Conservation (phyloP, 108 stramenopile species). For the Pseudonitzschia delicatissima region DNA sequence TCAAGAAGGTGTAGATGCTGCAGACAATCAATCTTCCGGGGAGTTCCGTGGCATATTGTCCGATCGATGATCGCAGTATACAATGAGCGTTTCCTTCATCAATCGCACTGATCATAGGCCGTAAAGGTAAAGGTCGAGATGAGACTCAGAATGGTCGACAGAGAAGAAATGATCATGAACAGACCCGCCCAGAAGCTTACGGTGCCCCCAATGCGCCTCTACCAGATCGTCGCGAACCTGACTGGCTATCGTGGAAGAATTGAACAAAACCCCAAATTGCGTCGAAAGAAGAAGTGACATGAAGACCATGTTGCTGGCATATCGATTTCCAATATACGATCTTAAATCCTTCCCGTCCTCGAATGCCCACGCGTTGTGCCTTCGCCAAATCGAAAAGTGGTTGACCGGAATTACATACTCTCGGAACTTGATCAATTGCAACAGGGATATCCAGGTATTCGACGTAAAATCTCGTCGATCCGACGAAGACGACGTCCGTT, state of each 20-base stretch:
- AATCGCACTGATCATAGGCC: conserved; percentile 46
- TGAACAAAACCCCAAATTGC: conserved; percentile 53
- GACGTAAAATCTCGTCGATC: conserved; percentile 35
- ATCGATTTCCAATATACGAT: conserved; percentile 56
- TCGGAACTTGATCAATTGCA: conserved; percentile 36
- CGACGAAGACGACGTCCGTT: conserved; percentile 49
- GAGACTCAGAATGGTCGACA: conserved; percentile 52
- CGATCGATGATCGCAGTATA: conserved; percentile 50
- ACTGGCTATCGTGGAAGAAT: conserved; percentile 37
- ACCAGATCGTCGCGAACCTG: conserved; percentile 39
- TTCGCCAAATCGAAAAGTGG: conserved; percentile 48
- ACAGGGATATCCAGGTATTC: conserved; percentile 42
- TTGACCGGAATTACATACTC: conserved; percentile 53
- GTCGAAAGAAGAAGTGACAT: conserved; percentile 63
- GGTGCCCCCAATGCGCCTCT: conserved; percentile 27
- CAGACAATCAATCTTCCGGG: conserved; percentile 56
- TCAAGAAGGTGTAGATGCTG: conserved; percentile 56
- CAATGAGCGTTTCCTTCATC: conserved; percentile 56
- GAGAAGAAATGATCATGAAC: conserved; percentile 46
- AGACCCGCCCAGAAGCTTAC: conserved; percentile 56
- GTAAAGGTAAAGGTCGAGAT: conserved; percentile 52
- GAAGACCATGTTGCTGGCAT: conserved; percentile 64
- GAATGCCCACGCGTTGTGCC: conserved; percentile 62
- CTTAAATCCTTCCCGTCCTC: conserved; percentile 49
- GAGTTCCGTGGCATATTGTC: conserved; percentile 60